Conservation (phyloP, 2,329 filamentous ascomycete genomes). For the Clarireedia homoeocarpa region DNA sequence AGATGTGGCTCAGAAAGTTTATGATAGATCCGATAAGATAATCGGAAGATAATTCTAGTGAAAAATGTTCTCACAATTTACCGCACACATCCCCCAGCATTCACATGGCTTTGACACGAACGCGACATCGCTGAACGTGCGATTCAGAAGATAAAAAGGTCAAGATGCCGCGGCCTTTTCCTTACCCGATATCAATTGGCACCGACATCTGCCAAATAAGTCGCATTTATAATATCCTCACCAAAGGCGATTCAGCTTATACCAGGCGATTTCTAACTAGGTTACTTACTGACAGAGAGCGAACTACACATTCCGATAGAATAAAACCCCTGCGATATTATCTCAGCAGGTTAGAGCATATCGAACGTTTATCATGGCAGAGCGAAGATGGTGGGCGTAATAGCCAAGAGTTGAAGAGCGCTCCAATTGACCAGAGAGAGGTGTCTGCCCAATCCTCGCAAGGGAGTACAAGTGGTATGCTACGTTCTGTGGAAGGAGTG, state of each 20-base stretch:
- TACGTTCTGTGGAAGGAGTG: no score
- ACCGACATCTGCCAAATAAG: constrained; percentile 69
- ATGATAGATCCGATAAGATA: no score
- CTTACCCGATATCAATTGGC: constrained; percentile 60
- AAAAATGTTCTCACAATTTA: neutral
- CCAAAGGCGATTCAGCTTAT: neutral
- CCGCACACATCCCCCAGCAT: neutral
- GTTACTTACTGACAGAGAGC: constrained; percentile 11
- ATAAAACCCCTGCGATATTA: constrained; percentile 1
- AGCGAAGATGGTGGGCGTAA: no score
- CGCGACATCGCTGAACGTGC: neutral
- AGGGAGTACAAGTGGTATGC: no score
- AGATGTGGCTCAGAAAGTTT: no score
- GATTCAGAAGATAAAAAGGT: no score
- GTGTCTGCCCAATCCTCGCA: no score
- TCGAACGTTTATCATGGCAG: neutral
- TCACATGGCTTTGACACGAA: neutral
- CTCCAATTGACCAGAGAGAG: neutral
- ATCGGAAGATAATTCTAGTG: no score
- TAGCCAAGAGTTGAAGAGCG: no score
- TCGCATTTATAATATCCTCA: constrained; percentile 41
- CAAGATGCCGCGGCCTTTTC: constrained; percentile 40
- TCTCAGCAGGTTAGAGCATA: neutral
- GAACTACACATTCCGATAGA: neutral
- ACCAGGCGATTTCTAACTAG: constrained; percentile 11